Conservation (phyloP, 331 rosid genomes). For the Phaseolus coccineus region DNA sequence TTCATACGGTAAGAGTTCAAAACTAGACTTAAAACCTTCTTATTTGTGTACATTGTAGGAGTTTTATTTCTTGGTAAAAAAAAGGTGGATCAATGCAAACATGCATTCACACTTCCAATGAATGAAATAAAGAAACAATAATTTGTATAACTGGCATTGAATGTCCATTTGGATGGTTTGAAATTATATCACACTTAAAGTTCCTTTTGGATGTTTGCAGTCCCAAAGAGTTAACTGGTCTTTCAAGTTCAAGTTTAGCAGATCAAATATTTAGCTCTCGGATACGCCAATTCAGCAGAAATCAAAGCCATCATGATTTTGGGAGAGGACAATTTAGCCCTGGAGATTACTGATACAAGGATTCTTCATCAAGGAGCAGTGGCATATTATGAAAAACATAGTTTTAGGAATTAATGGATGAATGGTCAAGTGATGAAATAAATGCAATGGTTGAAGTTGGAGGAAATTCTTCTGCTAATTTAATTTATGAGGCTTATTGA, state of each 20-base stretch:
- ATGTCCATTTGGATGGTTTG: background rate
- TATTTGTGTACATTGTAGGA: background rate
- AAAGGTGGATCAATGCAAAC: background rate
- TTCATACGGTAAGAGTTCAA: constrained; percentile 70
- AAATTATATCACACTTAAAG: background rate
- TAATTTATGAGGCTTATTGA: constrained; percentile 78
- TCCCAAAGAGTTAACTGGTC: too few relatives aligned
- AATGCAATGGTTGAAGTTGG: constrained; percentile 90
- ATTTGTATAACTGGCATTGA: background rate
- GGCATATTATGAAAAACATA: too few relatives aligned
- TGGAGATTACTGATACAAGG: too few relatives aligned
- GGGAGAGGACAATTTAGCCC: too few relatives aligned
- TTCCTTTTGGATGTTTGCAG: constrained; percentile 5
- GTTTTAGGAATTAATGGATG: constrained; percentile 52
- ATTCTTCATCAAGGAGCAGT: too few relatives aligned
- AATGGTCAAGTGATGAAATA: constrained; percentile 84
- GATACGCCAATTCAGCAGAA: too few relatives aligned
- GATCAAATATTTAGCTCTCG: too few relatives aligned
- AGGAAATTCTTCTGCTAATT: constrained; percentile 86
- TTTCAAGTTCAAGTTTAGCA: too few relatives aligned
- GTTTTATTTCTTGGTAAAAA: too few relatives aligned
- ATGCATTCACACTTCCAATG: background rate
- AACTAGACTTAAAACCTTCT: constrained; percentile 11
- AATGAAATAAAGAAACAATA: background rate
- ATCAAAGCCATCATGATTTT: too few relatives aligned